Percentiles rank a stretch among this genome's conserved stretches.
Conservation (phyloP, 1,284 basidiomycete genomes). For the Irpex sp. region DNA sequence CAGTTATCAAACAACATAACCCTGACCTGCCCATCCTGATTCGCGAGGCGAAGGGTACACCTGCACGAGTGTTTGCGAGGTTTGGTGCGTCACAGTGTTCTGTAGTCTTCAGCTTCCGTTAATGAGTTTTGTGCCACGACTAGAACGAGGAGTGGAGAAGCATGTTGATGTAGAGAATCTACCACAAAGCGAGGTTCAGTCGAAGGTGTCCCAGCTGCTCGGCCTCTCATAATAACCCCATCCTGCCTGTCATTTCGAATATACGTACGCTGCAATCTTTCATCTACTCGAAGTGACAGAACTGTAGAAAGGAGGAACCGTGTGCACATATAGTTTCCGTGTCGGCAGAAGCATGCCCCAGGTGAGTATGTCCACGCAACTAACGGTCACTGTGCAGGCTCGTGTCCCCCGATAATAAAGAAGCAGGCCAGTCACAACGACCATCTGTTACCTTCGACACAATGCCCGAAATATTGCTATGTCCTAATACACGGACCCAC, state of each 20-base stretch:
- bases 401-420: no score
- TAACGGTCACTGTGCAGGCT: no score
- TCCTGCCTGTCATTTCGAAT: not conserved
- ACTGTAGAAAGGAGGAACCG: not conserved
- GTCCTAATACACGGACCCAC: no score
- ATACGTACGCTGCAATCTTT: not conserved
- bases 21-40: constrained; percentile 89
- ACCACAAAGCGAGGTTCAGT: constrained; percentile 64
- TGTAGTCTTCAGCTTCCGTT: not conserved
- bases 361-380: no score
- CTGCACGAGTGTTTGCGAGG: constrained; percentile 85
- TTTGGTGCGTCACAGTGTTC: constrained; percentile 66
- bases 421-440: no score
- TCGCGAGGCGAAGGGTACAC: constrained; percentile 86
- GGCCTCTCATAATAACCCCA: constrained; percentile 8
- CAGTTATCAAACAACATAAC: constrained; percentile 82
- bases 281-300: not conserved
- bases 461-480: no score
- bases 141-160: constrained; percentile 77
- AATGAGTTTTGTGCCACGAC: not conserved
- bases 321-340: no score
- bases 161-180: constrained; percentile 81
- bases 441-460: no score
- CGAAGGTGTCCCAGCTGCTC: constrained; percentile 63
- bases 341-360: no score